A percentile compares a stretch with the other conserved stretches of the same genome.
phyloP scores from a whole-genome alignment of 2,329 filamentous ascomycete genomes.

The Exophiala phaeomuriformis region DNA sequence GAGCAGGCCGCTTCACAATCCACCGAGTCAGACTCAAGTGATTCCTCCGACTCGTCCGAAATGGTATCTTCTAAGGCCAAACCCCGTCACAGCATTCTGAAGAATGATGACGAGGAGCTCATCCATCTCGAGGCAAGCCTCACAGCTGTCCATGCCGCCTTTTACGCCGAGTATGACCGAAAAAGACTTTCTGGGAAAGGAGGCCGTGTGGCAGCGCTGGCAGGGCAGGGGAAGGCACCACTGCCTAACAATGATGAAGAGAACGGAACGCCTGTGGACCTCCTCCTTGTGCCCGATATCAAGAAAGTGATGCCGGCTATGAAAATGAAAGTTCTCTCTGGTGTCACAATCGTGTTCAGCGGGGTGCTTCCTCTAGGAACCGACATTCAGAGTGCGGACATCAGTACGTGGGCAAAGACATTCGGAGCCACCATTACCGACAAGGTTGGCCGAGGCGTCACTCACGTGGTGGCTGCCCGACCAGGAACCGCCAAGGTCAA shows the following conservation, averaged over 20 bases:
- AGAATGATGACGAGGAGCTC: constrained; percentile 82
- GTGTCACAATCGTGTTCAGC: constrained; percentile 75
- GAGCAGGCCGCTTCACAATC: constrained; percentile 32
- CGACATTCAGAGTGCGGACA: constrained; percentile 73
- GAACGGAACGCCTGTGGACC: constrained; percentile 31
- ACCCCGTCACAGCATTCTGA: constrained; percentile 65
- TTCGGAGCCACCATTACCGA: constrained; percentile 64
- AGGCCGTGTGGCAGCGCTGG: constrained; percentile 36
- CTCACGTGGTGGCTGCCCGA: constrained; percentile 46
- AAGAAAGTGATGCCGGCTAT: constrained; percentile 75
- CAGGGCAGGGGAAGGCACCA: constrained; percentile 25
- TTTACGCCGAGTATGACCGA: constrained; percentile 74
- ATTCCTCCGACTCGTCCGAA: constrained; percentile 27
- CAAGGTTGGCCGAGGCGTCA: constrained; percentile 41
- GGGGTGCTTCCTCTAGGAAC: constrained; percentile 79
- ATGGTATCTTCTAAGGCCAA: constrained; percentile 36
- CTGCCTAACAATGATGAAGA: constrained; percentile 20
- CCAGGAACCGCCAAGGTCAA: constrained; percentile 86
- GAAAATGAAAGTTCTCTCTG: constrained; percentile 68
- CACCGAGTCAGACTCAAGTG: constrained; percentile 37
- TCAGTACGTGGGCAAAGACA: constrained; percentile 74
- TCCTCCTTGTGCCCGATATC: constrained; percentile 70
- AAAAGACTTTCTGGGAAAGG: constrained; percentile 35
- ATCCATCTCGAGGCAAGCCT: constrained; percentile 68
- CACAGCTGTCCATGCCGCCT: constrained; percentile 64